Evolutionary conservation across 1,284 basidiomycete species (phyloP).

Genomic region (Pascua guehoae): DNA sequence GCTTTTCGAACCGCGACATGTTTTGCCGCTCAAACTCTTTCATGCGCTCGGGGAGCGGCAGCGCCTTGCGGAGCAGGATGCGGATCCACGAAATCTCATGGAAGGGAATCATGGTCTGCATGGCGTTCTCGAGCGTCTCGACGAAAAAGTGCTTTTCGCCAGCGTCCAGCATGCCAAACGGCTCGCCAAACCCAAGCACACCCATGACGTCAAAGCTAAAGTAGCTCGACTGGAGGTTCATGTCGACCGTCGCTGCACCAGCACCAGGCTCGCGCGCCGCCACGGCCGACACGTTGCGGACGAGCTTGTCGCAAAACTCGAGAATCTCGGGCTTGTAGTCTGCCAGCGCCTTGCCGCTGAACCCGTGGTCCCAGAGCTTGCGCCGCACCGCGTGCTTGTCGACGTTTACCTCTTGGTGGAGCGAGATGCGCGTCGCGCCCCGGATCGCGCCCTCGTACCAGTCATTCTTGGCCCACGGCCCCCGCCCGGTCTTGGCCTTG

Average conservation of each 20-base stretch:
- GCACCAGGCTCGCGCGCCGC: not conserved
- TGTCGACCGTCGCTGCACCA: not conserved
- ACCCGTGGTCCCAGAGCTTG: conserved; percentile 12
- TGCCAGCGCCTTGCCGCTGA: conserved; percentile 6
- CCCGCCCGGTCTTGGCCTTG: not conserved
- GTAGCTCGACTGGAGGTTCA: conserved; percentile 55
- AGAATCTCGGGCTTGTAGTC: conserved; percentile 12
- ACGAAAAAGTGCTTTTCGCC: conserved; percentile 49
- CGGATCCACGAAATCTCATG: conserved; percentile 6
- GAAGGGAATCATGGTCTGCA: conserved; percentile 6
- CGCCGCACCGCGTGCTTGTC: not conserved
- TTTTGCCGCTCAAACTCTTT: conserved; percentile 8
- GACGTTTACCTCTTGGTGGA: conserved; percentile 8
- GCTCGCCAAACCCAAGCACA: conserved; percentile 75
- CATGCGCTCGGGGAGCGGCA: conserved; percentile 5
- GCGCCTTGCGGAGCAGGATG: not conserved
- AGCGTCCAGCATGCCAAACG: conserved; percentile 81
- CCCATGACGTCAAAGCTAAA: conserved; percentile 85
- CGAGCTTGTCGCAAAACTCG: conserved; percentile 7
- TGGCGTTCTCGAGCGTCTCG: conserved; percentile 6
- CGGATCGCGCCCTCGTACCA: conserved; percentile 11
- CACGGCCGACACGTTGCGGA: conserved; percentile 2
- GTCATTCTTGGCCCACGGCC: conserved; percentile 9
- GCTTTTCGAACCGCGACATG: conserved; percentile 7
- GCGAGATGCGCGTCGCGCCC: conserved; percentile 1